Conservation (phyloP, 352 stramenopile species). For the Phytopythium litorale region DNA sequence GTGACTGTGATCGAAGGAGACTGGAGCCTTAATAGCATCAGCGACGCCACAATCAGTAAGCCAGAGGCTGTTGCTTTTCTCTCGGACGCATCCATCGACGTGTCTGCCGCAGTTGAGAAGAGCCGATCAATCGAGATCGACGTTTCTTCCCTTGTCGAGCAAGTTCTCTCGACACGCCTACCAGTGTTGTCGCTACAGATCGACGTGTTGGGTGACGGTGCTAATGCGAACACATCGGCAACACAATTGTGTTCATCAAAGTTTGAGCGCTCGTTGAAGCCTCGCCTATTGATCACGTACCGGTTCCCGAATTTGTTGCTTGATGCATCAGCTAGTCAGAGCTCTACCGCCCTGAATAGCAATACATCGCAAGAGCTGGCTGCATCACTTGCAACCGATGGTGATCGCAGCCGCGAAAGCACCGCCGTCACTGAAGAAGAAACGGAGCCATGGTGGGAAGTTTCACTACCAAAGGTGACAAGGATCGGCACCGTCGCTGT, state of each 20-base stretch:
- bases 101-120: slow-evolving; percentile 40
- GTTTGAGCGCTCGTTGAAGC: slow-evolving; percentile 52
- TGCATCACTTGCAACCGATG: slow-evolving; percentile 26
- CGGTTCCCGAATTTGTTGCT: slow-evolving; percentile 42
- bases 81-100: slow-evolving; percentile 20
- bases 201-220: slow-evolving; percentile 35
- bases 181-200: slow-evolving; percentile 47
- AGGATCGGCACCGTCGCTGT: slow-evolving; percentile 50
- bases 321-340: slow-evolving; percentile 23
- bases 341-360: slow-evolving; percentile 20
- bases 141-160: slow-evolving; percentile 36
- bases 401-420: slow-evolving; percentile 10
- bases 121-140: slow-evolving; percentile 46
- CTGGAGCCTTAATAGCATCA: slow-evolving; percentile 36
- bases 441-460: slow-evolving; percentile 58
- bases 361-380: slow-evolving; percentile 5
- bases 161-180: slow-evolving; percentile 33
- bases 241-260: slow-evolving; percentile 64
- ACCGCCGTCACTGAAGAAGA: slow-evolving; percentile 26
- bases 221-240: slow-evolving; percentile 17
- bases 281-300: slow-evolving; percentile 38
- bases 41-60: background rate
- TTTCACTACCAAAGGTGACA: slow-evolving; percentile 25
- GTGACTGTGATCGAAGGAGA: slow-evolving; percentile 46
- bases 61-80: slow-evolving; percentile 24